phyloP scores from a whole-genome alignment of 805 yeast species.

The Candida ipomoeae region DNA sequence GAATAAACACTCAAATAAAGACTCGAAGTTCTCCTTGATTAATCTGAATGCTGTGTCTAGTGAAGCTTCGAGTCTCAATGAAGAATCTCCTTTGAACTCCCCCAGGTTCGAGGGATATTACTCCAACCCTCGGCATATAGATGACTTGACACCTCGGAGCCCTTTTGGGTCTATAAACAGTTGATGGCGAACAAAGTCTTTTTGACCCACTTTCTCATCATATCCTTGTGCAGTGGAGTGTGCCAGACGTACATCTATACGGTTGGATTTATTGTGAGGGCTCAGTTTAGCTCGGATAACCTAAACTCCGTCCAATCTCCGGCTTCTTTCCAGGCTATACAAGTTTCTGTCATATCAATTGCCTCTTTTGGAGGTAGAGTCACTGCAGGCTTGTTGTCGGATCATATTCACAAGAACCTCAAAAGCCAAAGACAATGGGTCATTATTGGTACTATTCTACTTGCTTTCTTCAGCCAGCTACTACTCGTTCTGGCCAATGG shows the following conservation, averaged over 20 bases:
- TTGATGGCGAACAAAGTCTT: constrained; percentile 32
- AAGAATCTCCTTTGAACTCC: constrained; percentile 1
- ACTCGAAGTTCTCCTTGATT: constrained; percentile 5
- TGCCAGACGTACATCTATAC: constrained; percentile 73
- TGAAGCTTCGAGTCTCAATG: constrained; percentile 12
- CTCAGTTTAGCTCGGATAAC: constrained; percentile 28
- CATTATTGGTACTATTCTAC: constrained; percentile 40
- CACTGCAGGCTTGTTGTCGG: constrained; percentile 62
- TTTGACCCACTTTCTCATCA: constrained; percentile 48
- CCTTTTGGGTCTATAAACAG: background rate
- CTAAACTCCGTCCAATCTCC: constrained; percentile 16
- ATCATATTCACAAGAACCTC: constrained; percentile 47
- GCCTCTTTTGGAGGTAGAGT: constrained; percentile 65
- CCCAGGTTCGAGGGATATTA: background rate
- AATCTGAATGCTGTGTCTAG: constrained; percentile 9
- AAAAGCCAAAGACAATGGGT: constrained; percentile 66
- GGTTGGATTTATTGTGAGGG: constrained; percentile 65
- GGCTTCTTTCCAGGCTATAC: constrained; percentile 59
- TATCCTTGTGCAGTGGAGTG: constrained; percentile 55
- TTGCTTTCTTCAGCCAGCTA: constrained; percentile 36
- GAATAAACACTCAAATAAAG: constrained; percentile 1
- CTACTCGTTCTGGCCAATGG: constrained; percentile 25
- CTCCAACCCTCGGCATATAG: background rate
- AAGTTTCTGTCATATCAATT: constrained; percentile 63
- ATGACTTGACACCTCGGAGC: background rate